Base-by-base conservation (phyloP, 2,329 filamentous ascomycete species). In the Ophiostoma sp. region DNA sequence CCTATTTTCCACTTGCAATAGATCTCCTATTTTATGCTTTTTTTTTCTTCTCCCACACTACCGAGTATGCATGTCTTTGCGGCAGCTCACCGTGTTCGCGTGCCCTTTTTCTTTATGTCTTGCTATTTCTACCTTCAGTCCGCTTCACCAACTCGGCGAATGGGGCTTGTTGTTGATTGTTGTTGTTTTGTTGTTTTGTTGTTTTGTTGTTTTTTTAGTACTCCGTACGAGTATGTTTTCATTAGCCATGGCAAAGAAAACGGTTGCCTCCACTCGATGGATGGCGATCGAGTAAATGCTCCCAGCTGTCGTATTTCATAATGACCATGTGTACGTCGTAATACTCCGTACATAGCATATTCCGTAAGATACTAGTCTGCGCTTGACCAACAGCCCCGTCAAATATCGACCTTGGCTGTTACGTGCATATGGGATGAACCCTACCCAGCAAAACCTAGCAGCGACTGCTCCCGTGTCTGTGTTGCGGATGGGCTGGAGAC, bases 391-490 rank as follows among this genome's bases (percentile, higher is more conserved):
- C 27, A 27, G 27, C 27, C 27, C 27, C 27, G 27, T 27, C 27
- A 27, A 27, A 60, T n/a, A 7, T 47, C 5, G 16, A 5, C 18
- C 18, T 55, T 27, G 49, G 49, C 49, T 36, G 3, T 60, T 60
- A 60, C 55, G 55, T 60, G 55, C 55, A 40, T 60, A 60, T 60
- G 49, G 18, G 55, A 60, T 40, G 55, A 60, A 8, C 49, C 49
- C 27, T 55, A 18, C n/a, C n/a, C 2, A 27, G 27, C 27, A 27
- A 27, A 27, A 27, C 27, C 27, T 27, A 9, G 5, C 49, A 14
- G 6, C 49, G 27, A 55, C 49, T 55, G 18, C 49, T 55, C 49
- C 27, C 7, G 49, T 55, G 49, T 12, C 49, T 36, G 18, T 55
- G 18, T 18, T 27, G n/a, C 27, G 2, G 27, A 27, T 16, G 8